Percentiles rank a stretch among this genome's conserved stretches.
Conservation (phyloP, 2,329 filamentous ascomycete species). For the Chrysoporthe cubensis region DNA sequence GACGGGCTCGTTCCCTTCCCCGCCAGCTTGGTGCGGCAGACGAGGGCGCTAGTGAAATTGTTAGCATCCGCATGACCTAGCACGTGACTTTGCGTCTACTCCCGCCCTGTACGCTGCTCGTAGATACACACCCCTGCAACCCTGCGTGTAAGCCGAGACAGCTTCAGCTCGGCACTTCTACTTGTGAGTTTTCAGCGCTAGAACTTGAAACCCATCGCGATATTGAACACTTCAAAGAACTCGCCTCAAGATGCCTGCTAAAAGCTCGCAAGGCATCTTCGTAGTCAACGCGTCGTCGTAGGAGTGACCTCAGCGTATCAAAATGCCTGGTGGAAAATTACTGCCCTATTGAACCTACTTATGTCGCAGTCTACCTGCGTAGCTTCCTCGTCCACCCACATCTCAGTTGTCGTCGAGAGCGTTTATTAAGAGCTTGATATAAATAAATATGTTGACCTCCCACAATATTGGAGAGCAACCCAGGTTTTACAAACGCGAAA, state of each 20-base stretch:
- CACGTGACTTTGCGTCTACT: conserved; percentile 20
- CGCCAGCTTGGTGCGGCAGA: conserved; percentile 22
- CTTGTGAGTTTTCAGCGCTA: too few species aligned
- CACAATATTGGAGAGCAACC: too few species aligned
- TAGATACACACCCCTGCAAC: not conserved
- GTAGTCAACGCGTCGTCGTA: not conserved
- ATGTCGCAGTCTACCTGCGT: not conserved
- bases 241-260: not conserved
- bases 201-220: not conserved
- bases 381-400: not conserved
- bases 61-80: conserved; percentile 27
- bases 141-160: not conserved
- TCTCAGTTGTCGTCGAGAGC: not conserved
- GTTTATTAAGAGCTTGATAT: not conserved
- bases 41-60: conserved; percentile 24
- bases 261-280: not conserved
- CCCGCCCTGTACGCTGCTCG: too few species aligned
- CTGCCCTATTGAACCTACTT: not conserved
- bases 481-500: too few species aligned
- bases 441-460: too few species aligned
- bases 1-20: conserved; percentile 13
- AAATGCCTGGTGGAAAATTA: not conserved
- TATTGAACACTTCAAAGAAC: not conserved
- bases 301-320: not conserved
- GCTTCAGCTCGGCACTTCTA: not conserved